phyloP scores from a whole-genome alignment of 805 yeast genomes.

The Wickerhamomyces sydowiorum region DNA sequence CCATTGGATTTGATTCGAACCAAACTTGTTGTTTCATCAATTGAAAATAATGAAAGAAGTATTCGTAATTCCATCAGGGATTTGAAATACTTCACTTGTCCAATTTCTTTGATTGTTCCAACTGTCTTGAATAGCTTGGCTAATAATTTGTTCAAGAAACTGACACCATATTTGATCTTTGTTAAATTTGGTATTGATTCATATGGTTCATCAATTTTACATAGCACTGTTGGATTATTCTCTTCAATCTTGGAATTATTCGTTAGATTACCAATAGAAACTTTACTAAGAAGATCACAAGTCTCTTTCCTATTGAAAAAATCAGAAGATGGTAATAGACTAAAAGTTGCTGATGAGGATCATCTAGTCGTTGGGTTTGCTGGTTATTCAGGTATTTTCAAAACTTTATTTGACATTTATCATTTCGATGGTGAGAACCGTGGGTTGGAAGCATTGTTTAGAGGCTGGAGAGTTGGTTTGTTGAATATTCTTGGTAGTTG shows the following conservation, averaged over 20 bases:
- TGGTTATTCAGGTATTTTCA: slow-evolving; percentile 48
- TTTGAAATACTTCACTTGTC: slow-evolving; percentile 46
- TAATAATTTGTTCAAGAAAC: slow-evolving; percentile 51
- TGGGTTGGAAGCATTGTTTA: slow-evolving; percentile 52
- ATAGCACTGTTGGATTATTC: slow-evolving; percentile 50
- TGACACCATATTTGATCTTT: slow-evolving; percentile 62
- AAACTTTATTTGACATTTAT: slow-evolving; percentile 43
- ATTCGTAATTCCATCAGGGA: slow-evolving; percentile 59
- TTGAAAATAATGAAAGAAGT: slow-evolving; percentile 52
- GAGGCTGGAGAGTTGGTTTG: slow-evolving; percentile 91
- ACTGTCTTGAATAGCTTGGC: slow-evolving; percentile 60
- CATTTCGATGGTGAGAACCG: slow-evolving; percentile 35
- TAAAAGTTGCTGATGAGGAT: slow-evolving; percentile 36
- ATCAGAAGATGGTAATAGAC: slow-evolving; percentile 22
- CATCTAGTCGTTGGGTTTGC: slow-evolving; percentile 57
- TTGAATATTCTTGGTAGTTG: slow-evolving; percentile 77
- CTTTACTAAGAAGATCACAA: slow-evolving; percentile 79
- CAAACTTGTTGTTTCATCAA: slow-evolving; percentile 64
- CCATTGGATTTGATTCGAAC: slow-evolving; percentile 83
- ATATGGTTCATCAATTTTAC: slow-evolving; percentile 54
- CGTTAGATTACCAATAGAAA: slow-evolving; percentile 81
- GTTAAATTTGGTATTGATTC: slow-evolving; percentile 61
- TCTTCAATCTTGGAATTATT: slow-evolving; percentile 66
- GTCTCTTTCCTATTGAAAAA: slow-evolving; percentile 48
- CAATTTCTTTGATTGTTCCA: slow-evolving; percentile 57